phyloP scores from a whole-genome alignment of 2,329 filamentous ascomycete species.

The Pezicula carpinea region DNA sequence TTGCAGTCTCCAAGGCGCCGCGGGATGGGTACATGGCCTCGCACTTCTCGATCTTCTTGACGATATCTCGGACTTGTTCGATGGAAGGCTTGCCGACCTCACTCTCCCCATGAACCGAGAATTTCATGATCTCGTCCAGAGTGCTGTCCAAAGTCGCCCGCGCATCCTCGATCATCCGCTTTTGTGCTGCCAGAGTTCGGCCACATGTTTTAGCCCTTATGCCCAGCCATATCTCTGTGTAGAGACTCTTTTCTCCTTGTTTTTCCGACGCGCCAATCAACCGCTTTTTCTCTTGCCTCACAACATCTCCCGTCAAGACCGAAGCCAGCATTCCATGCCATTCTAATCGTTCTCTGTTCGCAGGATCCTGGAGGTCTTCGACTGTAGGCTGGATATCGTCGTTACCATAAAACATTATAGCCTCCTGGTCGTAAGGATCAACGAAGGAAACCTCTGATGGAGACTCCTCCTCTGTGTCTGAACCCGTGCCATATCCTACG shows the following conservation, averaged over 20 bases:
- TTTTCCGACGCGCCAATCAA: constrained; percentile 72
- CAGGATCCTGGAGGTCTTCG: constrained; percentile 84
- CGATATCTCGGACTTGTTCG: constrained; percentile 85
- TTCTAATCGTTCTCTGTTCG: constrained; percentile 84
- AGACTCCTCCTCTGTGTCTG: constrained; percentile 86
- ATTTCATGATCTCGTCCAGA: constrained; percentile 85
- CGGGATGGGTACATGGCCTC: constrained; percentile 82
- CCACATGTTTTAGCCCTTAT: constrained; percentile 81
- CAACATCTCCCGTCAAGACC: constrained; percentile 92
- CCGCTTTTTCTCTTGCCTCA: constrained; percentile 96
- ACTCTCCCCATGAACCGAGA: constrained; percentile 89
- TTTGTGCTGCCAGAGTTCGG: constrained; percentile 76
- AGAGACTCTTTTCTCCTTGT: constrained; percentile 61
- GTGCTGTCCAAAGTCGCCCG: constrained; percentile 67
- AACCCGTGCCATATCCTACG: constrained; percentile 63
- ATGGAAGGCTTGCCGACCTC: constrained; percentile 81
- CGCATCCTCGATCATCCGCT: constrained; percentile 81
- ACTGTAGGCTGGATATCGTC: constrained; percentile 83
- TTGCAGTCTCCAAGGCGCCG: constrained; percentile 65
- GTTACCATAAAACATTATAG: constrained; percentile 86
- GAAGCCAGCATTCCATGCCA: constrained; percentile 98
- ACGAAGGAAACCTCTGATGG: constrained; percentile 82
- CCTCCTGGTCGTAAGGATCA: constrained; percentile 86
- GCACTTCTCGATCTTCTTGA: constrained; percentile 84
- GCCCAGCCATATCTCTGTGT: constrained; percentile 81